Evolutionary conservation across 2,329 filamentous ascomycete genomes (phyloP).

Genomic region (Xylaria sp.): DNA sequence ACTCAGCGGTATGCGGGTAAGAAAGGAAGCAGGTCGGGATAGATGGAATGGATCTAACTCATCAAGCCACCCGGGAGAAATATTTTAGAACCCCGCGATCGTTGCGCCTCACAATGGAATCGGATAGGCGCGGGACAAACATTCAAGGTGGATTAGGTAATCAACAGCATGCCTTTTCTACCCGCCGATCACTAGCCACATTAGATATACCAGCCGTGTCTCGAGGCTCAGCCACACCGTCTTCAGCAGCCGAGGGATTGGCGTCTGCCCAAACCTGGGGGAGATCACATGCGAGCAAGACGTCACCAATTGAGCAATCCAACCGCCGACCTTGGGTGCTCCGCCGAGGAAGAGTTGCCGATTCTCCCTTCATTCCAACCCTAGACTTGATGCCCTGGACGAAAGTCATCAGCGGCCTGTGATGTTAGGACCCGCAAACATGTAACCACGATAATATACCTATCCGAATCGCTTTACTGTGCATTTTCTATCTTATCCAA

Average conservation of each 20-base stretch:
- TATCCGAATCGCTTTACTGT: constrained; percentile 3
- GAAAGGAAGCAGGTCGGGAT: constrained; percentile 1
- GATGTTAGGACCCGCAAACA: constrained; percentile 13
- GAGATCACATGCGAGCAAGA: constrained; percentile 35
- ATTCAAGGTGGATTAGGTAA: not conserved
- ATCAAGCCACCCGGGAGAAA: not conserved
- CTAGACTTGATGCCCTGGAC: not conserved
- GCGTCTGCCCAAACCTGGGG: not conserved
- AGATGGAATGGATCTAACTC: constrained; percentile 6
- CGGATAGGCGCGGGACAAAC: constrained; percentile 11
- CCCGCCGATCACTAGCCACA: not conserved
- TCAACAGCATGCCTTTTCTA: not conserved
- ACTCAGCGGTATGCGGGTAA: not conserved
- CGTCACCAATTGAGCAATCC: constrained; percentile 28
- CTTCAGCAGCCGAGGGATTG: not conserved
- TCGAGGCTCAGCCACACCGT: not conserved
- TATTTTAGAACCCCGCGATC: constrained; percentile 17
- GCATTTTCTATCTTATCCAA: not conserved
- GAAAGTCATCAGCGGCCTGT: not conserved
- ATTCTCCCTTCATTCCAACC: not conserved
- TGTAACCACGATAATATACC: constrained; percentile 25
- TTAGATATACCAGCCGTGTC: no score
- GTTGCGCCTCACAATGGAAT: constrained; percentile 1
- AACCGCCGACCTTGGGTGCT: constrained; percentile 22
- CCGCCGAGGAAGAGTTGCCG: constrained; percentile 31